phyloP scores from a whole-genome alignment of 2,329 filamentous ascomycete genomes.

The Aspergillus piperis region DNA sequence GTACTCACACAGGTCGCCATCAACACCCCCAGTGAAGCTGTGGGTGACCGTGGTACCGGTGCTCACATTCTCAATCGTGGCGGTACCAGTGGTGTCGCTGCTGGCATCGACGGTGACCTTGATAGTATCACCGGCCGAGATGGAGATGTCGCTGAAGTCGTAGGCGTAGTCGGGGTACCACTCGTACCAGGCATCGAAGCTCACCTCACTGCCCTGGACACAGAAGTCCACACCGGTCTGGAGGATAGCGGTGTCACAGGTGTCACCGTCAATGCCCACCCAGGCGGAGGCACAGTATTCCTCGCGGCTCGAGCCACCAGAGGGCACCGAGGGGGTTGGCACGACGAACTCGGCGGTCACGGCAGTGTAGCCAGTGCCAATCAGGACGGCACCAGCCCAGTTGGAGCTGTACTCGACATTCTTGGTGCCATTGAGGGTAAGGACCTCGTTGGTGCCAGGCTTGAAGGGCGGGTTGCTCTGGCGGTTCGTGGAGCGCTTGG shows the following conservation, averaged over 20 bases:
- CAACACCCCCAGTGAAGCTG: constrained; percentile 42
- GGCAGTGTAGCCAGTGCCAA: constrained; percentile 48
- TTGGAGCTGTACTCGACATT: constrained; percentile 55
- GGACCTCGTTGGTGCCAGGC: constrained; percentile 6
- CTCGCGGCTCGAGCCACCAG: constrained; percentile 14
- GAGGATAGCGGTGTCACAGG: constrained; percentile 54
- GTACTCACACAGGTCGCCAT: constrained; percentile 55
- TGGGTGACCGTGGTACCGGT: constrained; percentile 40
- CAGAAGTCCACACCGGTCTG: constrained; percentile 61
- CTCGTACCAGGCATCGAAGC: constrained; percentile 62
- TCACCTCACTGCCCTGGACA: constrained; percentile 42
- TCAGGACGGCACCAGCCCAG: constrained; percentile 62
- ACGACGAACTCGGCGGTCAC: constrained; percentile 57
- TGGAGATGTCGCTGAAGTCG: constrained; percentile 51
- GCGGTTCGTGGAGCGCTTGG: neutral
- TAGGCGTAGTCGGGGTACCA: constrained; percentile 61
- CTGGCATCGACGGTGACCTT: constrained; percentile 45
- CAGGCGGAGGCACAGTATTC: constrained; percentile 50
- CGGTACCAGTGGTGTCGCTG: constrained; percentile 45
- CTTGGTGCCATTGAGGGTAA: neutral
- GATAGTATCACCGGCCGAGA: constrained; percentile 49
- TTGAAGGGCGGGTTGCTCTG: constrained; percentile 8
- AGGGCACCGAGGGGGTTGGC: constrained; percentile 42
- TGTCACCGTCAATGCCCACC: constrained; percentile 63
- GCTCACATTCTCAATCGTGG: constrained; percentile 52